A percentile compares a stretch with the other conserved stretches of the same genome.
These are phyloP conservation scores for Phytophthora palmivora DNA, from an alignment of 352 stramenopile genomes.

Conservation along the genomic window DNA sequence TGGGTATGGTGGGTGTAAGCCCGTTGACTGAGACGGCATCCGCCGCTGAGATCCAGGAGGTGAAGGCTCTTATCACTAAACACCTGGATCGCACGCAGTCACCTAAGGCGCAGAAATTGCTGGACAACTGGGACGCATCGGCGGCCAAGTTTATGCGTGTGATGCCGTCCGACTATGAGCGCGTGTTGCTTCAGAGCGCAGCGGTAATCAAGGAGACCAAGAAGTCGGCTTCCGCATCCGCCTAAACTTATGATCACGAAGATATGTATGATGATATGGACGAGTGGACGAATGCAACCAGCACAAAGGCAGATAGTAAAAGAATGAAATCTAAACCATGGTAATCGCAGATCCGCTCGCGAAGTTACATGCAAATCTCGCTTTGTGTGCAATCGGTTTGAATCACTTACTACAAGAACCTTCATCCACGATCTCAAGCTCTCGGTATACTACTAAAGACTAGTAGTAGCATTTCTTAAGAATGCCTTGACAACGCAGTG, in stretches of 20 bases:
- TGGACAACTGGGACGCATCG: conserved; percentile 91
- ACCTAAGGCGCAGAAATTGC: conserved; percentile 81
- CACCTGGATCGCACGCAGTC: conserved; percentile 91
- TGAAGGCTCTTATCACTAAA: conserved; percentile 91
- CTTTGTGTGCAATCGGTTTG: too few species aligned
- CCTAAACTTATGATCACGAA: conserved; percentile 30
- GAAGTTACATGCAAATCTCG: too few species aligned
- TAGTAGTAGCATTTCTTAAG: too few species aligned
- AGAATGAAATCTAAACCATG: too few species aligned
- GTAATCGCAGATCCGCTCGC: too few species aligned
- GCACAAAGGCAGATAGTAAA: conserved; percentile 16
- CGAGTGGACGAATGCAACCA: too few species aligned
- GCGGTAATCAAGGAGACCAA: conserved; percentile 46
- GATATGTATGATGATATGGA: conserved; percentile 31
- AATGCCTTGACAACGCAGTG: too few species aligned
- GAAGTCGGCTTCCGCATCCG: conserved; percentile 32
- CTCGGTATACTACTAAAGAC: too few species aligned
- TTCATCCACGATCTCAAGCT: too few species aligned
- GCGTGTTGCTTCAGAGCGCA: conserved; percentile 51
- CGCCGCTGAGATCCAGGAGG: conserved; percentile 73
- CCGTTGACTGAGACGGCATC: conserved; percentile 78
- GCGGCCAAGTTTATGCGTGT: conserved; percentile 62
- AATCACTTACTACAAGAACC: too few species aligned
- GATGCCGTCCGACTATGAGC: conserved; percentile 76
- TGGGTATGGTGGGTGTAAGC: conserved; percentile 92